Base-by-base conservation (phyloP, 106 monocot genomes). In the Dioscorea dumetorum region DNA sequence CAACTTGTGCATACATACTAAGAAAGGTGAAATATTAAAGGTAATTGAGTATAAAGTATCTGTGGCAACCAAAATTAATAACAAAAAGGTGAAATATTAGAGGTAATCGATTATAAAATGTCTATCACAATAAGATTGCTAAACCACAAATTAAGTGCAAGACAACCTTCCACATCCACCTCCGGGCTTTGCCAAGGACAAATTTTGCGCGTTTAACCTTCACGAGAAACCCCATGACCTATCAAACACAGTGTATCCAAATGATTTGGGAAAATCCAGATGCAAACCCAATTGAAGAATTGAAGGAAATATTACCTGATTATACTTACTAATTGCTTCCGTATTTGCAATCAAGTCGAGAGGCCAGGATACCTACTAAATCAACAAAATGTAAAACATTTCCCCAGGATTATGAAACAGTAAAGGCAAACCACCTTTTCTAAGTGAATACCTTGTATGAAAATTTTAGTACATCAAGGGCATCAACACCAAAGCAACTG, bases 141-240 rank as follows among this genome's bases (percentile, higher is more conserved):
- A 41, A 41, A 19, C 19, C 54, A 54, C 0, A 15, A 54, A n/a
- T 48, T 53, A 19, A 58, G 53, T 31, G 35, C 9, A 64, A 33
- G 28, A 41, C 17, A 48, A 97, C 95, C 88, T 97, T 97, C 91
- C 95, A 91, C 88, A 86, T 97, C 95, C 88, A 91, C 60, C 74
- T 91, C 52, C 91, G 85, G 69, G 84, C 73, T 86, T 97, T 91
- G 69, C 91, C 91, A 69, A 97, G 84, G 35, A 86, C 81, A 82
- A 76, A 89, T 67, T 97, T 97, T 77, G 91, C 95, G 66, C 80
- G 86, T 72, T 91, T 97, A 66, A 97, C 85, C 69, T 91, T 97
- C 35, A 91, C 67, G 34, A 97, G 74, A 75, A 91, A 97, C 14
- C 81, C 69, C 91, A 97, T 97, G 14, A 97, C 88, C 95, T 97